Evolutionary conservation across 108 stramenopile species (phyloP).

Genomic region (Nannochloropsis gaditana): DNA sequence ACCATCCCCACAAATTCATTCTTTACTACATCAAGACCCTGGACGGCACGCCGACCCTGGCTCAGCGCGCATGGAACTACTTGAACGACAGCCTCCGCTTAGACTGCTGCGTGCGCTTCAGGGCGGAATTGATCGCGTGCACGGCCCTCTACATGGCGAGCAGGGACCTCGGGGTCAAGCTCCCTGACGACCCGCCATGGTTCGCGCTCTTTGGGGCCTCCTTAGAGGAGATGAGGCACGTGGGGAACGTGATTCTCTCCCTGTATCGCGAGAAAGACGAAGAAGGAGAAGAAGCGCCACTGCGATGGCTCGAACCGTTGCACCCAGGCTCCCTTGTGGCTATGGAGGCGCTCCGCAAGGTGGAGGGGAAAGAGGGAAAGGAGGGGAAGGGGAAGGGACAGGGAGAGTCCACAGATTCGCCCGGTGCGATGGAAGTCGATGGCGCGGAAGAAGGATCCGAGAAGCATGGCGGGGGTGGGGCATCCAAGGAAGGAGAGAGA

Average conservation of each 20-base stretch:
- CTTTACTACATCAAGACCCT: constrained; percentile 42
- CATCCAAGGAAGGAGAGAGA: background rate
- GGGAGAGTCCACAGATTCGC: background rate
- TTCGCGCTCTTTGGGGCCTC: constrained; percentile 46
- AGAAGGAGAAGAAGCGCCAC: background rate
- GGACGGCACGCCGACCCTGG: constrained; percentile 32
- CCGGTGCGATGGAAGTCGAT: background rate
- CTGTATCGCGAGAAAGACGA: constrained; percentile 37
- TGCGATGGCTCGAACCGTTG: background rate
- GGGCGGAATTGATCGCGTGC: constrained; percentile 49
- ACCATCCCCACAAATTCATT: constrained; percentile 54
- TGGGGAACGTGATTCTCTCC: constrained; percentile 46
- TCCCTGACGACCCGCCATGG: constrained; percentile 48
- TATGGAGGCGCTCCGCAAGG: background rate
- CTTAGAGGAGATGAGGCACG: constrained; percentile 39
- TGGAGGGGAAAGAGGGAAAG: background rate
- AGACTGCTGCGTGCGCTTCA: constrained; percentile 40
- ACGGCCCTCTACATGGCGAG: constrained; percentile 53
- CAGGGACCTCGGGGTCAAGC: constrained; percentile 27
- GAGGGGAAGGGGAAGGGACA: background rate
- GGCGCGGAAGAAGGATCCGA: background rate
- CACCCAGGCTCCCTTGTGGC: background rate
- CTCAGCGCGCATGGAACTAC: constrained; percentile 51
- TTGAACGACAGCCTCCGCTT: constrained; percentile 48
- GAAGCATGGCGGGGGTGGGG: background rate